Evolutionary conservation across 257 asterid species (phyloP), one percentile per base, ranked within the genome.

Genomic region (Craterostigma plantagineum): DNA sequence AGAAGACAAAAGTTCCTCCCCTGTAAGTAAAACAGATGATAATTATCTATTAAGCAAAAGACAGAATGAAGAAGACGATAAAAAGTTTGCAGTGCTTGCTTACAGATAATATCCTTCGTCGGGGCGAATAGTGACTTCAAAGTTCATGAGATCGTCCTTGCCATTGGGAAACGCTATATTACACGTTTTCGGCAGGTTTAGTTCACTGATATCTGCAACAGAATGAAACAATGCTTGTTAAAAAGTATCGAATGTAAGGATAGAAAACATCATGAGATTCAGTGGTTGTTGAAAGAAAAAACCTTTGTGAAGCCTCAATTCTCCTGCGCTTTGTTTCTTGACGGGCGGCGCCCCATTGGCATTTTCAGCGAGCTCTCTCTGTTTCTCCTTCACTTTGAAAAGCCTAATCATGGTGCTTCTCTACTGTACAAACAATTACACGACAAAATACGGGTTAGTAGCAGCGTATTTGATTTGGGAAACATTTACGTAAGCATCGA

Each of bases 271-370:
- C 11, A 36, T 3, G 11, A n/a, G 40, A 8, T 36, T 9, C 11
- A 36, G 4, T 36, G 3, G 30, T 23, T 36, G 17, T 40, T 14
- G 45, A 7, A 40, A 46, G 48, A 23, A 47, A n/a, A n/a, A 38
- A 72, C 81, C 79, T 71, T 67, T 71, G 59, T 76, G 81, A 67
- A 84, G 87, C 55, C 95, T 93, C 33, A 84, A 60, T 61, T 84
- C 95, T 52, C 93, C 95, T 59, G 95, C 92, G 65, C 92, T 84
- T 62, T 79, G 93, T 68, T 76, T 84, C 81, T 79, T 79, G 35
- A 51, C 93, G 15, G 92, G 74, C 59, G 92, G 85, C 57, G 56
- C 71, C 42, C 96, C 94, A 34, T 86, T 69, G 56, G 85, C 76
- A 61, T 73, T 86, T 68, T 78, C 96, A 56, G 91, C 92, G 54